Percentiles rank a stretch among this genome's conserved stretches.
Conservation (phyloP, 2,329 filamentous ascomycete species). For the Colletotrichum noveboracense region DNA sequence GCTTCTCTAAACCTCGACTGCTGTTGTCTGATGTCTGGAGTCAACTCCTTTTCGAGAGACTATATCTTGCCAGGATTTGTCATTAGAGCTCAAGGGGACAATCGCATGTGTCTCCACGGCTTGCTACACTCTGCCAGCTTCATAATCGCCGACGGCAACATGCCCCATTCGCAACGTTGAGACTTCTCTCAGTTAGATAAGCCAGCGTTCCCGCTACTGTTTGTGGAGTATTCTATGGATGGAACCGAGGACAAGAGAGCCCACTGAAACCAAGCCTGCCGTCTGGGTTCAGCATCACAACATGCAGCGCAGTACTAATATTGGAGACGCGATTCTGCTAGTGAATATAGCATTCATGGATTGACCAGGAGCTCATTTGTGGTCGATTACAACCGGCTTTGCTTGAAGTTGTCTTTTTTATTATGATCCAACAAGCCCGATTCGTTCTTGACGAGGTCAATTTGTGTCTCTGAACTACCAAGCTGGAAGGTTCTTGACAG, state of each 20-base stretch:
- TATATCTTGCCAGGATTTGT: neutral
- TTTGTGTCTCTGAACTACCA: neutral
- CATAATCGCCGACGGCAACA: too few relatives aligned
- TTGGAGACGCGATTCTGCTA: neutral
- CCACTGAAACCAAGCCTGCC: neutral
- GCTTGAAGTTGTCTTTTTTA: neutral
- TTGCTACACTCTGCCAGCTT: too few relatives aligned
- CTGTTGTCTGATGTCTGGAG: rapidly evolving
- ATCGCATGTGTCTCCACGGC: too few relatives aligned
- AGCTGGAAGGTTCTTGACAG: neutral
- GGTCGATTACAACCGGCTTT: neutral
- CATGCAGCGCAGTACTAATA: neutral
- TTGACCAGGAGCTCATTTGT: neutral
- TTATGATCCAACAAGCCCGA: too few relatives aligned
- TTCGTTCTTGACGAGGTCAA: too few relatives aligned
- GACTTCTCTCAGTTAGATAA: neutral
- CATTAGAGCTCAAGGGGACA: neutral
- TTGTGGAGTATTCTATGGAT: neutral
- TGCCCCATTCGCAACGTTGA: neutral
- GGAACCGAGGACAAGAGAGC: neutral
- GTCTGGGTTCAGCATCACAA: neutral
- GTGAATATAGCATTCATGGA: neutral
- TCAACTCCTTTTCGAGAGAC: neutral
- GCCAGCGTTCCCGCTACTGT: neutral
- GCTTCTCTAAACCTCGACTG: neutral